A percentile compares a stretch with the other conserved stretches of the same genome.
These are phyloP conservation scores for Pleurotus djamor DNA, from an alignment of 768 basidiomycete species.

Conservation along the genomic window DNA sequence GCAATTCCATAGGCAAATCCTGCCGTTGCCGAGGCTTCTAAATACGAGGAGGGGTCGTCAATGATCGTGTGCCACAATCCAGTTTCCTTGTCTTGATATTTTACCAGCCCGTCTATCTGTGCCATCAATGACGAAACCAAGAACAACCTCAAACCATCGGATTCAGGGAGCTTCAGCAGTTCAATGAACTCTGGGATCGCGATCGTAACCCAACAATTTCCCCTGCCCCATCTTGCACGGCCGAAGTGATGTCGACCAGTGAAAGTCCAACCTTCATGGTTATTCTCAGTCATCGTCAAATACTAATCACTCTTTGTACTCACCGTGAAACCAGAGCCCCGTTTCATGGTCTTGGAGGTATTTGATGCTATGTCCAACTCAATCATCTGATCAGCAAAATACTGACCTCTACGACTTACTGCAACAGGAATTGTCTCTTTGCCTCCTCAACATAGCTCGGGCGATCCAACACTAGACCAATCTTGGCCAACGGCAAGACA, in stretches of 20 bases:
- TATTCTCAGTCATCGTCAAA: background rate
- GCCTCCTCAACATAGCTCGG: slow-evolving; percentile 53
- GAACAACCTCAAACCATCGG: slow-evolving; percentile 40
- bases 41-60: slow-evolving; percentile 46
- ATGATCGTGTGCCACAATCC: slow-evolving; percentile 57
- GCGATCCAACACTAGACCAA: slow-evolving; percentile 48
- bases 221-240: slow-evolving; percentile 49
- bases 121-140: slow-evolving; percentile 36
- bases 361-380: slow-evolving; percentile 27
- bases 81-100: slow-evolving; percentile 37
- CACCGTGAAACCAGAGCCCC: slow-evolving; percentile 48
- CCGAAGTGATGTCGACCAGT: slow-evolving; percentile 45
- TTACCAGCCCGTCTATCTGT: slow-evolving; percentile 47
- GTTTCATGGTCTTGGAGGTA: slow-evolving; percentile 42
- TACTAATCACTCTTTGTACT: slow-evolving; percentile 8
- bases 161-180: slow-evolving; percentile 32
- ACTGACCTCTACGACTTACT: slow-evolving; percentile 25
- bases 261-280: slow-evolving; percentile 37
- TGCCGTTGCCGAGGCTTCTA: slow-evolving; percentile 47
- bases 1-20: slow-evolving; percentile 48
- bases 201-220: slow-evolving; percentile 53
- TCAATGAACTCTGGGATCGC: slow-evolving; percentile 49
- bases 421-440: slow-evolving; percentile 48
- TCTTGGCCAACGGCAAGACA: slow-evolving; percentile 54
- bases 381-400: background rate